Base-by-base conservation (phyloP, 2,329 filamentous ascomycete genomes). In the Fusarium sp. region DNA sequence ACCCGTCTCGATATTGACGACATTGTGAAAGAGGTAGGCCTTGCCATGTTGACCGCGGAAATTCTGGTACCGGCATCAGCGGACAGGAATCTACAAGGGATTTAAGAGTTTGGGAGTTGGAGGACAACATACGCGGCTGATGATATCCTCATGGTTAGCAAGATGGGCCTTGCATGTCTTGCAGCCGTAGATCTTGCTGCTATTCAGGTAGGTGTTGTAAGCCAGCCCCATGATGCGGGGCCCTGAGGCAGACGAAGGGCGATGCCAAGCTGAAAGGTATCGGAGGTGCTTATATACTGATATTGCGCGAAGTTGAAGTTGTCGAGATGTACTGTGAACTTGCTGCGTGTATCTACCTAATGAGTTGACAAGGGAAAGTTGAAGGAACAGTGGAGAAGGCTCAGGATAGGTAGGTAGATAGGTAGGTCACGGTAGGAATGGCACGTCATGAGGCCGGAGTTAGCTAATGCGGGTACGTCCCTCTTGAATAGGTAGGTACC, bases 11-110 rank as follows among this genome's bases (percentile, higher is more conserved):
- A 97, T 89, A 84, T 99, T 99, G 83, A 99, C 96, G 62, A 99
- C 96, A 72, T 83, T 91, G 84, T 96, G 93, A 88, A 99, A 98
- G 75, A 99, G 92, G 84, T 95, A 99, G 63, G 96, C 96, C 85
- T 98, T 98, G 81, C 96, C 96, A 83, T 98, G 96, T 83, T 98
- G 96, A 79, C 96, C 96, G 72, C 96, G 94, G 87, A 99, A 99
- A 85, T 97, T 98, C 95, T 98, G 82, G 28, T 38, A 45, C 26
- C 55, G 28, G 62, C 59, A 38, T 70, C 44, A 75, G 71, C 47
- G 34, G 61, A 39, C n/a, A 17, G 30, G 22, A 18, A n/a, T 28
- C 47, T 62, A 34, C 15, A 50, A 18, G 32, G 17, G 32, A n/a
- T 18, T 58, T 8, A n/a, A 24, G 24, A 38, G 45, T 9, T 17